These are phyloP conservation scores for Coemansia sp. DNA, from an alignment of 192 early-diverging fungal species.

Conservation along the genomic window DNA sequence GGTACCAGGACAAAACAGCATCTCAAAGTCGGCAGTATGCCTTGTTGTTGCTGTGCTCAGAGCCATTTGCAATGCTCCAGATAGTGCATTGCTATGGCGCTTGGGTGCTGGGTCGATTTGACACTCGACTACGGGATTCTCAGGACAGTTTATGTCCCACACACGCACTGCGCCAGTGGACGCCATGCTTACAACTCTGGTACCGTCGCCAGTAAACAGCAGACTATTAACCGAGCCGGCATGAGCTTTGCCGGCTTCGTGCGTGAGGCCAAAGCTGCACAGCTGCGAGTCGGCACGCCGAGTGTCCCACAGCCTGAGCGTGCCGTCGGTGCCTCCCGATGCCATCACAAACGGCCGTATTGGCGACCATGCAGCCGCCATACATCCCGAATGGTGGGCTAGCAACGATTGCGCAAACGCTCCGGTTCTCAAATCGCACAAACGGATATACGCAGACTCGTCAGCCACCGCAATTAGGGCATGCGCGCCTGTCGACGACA, in stretches of 20 bases:
- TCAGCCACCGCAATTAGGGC: constrained; percentile 79
- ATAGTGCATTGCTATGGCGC: background rate
- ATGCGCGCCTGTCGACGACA: constrained; percentile 76
- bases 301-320: constrained; percentile 84
- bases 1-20: constrained; percentile 68
- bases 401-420: constrained; percentile 38
- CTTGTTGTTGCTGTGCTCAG: constrained; percentile 36
- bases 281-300: constrained; percentile 73
- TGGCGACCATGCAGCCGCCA: constrained; percentile 77
- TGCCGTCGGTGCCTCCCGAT: constrained; percentile 76
- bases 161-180: constrained; percentile 66
- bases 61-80: constrained; percentile 31
- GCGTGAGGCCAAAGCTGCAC: constrained; percentile 54
- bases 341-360: constrained; percentile 69
- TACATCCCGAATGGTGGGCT: constrained; percentile 65
- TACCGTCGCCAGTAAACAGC: constrained; percentile 64
- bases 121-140: background rate
- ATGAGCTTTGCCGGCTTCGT: constrained; percentile 20
- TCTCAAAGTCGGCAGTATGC: constrained; percentile 2
- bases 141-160: constrained; percentile 52
- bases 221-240: constrained; percentile 70
- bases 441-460: constrained; percentile 66
- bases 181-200: constrained; percentile 60
- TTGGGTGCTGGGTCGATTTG: background rate
- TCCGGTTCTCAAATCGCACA: constrained; percentile 72